Percentiles rank a stretch among this genome's conserved stretches.
These are phyloP conservation scores for Paracoccidioides brasiliensis DNA, from an alignment of 2,329 filamentous ascomycete species.

Conservation along the genomic window DNA sequence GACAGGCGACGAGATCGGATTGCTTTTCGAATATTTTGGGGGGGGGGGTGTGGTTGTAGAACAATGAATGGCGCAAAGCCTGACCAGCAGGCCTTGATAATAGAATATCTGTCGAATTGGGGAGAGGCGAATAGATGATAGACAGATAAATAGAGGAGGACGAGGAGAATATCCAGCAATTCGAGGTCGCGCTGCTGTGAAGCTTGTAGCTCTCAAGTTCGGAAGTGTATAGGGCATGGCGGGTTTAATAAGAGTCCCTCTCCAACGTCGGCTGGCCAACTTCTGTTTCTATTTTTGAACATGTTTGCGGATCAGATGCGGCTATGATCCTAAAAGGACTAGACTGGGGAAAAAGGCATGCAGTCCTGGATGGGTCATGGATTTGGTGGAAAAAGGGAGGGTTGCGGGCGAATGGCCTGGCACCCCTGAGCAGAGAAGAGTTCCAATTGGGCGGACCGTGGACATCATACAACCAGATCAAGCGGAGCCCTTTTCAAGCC, in stretches of 20 bases:
- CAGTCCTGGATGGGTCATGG: background rate
- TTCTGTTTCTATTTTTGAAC: constrained; percentile 15
- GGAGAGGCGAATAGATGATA: constrained; percentile 13
- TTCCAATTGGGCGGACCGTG: constrained; percentile 5
- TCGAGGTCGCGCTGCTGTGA: constrained; percentile 2
- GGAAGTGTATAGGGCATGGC: constrained; percentile 9
- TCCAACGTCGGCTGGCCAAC: constrained; percentile 7
- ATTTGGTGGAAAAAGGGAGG: constrained; percentile 1
- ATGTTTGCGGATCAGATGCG: constrained; percentile 4
- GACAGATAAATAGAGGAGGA: constrained; percentile 8
- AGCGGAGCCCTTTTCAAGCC: constrained; percentile 9
- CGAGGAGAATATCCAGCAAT: constrained; percentile 3
- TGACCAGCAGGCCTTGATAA: constrained; percentile 27
- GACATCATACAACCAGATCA: constrained; percentile 1
- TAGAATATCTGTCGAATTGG: constrained; percentile 6
- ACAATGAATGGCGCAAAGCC: constrained; percentile 24
- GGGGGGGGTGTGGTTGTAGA: constrained; percentile 9
- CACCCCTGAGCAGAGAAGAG: background rate
- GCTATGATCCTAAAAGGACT: background rate
- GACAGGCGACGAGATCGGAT: constrained; percentile 3
- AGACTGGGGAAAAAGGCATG: background rate
- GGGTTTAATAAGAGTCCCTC: constrained; percentile 9
- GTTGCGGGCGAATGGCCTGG: constrained; percentile 5
- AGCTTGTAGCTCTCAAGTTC: constrained; percentile 8
- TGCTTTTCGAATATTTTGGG: constrained; percentile 1